Base-by-base conservation (phyloP, 2,329 filamentous ascomycete species). In the Botrytis paeoniae region DNA sequence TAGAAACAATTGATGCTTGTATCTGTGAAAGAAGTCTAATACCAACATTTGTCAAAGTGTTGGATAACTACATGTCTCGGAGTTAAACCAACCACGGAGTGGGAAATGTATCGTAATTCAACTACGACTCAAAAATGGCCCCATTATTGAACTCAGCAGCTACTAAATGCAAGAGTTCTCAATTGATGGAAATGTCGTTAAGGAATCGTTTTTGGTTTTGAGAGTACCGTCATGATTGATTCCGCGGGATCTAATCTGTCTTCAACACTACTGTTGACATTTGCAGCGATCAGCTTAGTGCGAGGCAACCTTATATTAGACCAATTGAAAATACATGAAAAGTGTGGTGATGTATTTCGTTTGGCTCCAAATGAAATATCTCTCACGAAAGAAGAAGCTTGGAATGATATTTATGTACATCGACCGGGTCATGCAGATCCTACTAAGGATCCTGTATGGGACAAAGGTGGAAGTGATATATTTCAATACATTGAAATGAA, bases 311-410 rank as follows among this genome's bases (percentile, higher is more conserved):
- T 16, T 22, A 20, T n/a, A 18, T 14, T 39, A 35, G 35, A 62
- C 60, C 60, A n/a, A 6, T 12, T n/a, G 20, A n/a, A 62, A 62
- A 39, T 62, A 4, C 60, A 62, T 20, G 9, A 62, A 14, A 62
- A 7, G 3, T 62, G 39, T 22, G 60, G 60, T 35, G 60, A 62
- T 16, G 20, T 62, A 3, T 3, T 39, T 62, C 35, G 20, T 5
- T 37, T 64, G n/a, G 39, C 63, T 54, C 64, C 64, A 18, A 41
- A 68, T 35, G 20, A 68, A 14, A 35, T 68, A n/a, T 68, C 32
- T 22, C 39, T 68, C 20, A 68, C 45, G 25, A 39, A 51, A 8
- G 43, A 54, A 51, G 20, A 65, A 25, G 64, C 43, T 10, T 68
- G 35, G 45, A 35, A 37, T 35, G 48, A 29, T 41, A 57, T 68